Evolutionary conservation across 2,329 filamentous ascomycete species (phyloP).

Genomic region (Chrysoporthe austroafricana): DNA sequence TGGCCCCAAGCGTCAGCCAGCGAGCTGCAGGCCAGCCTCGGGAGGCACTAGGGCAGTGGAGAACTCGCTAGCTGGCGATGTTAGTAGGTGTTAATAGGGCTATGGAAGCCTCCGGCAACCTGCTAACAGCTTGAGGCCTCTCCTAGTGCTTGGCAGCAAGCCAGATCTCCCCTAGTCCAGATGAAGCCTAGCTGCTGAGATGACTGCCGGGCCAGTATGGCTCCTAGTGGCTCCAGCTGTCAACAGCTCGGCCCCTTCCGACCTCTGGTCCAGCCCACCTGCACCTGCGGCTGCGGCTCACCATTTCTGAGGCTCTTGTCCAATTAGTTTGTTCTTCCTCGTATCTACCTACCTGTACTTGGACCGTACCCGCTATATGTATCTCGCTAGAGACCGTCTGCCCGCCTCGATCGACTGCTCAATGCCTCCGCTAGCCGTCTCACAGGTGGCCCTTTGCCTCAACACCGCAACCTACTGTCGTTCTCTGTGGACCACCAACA

Average conservation of each 20-base stretch:
- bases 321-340: neutral
- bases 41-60: neutral
- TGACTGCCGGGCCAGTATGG: neutral
- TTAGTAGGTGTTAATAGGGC: neutral
- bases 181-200: conserved; percentile 11
- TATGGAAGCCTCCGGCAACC: neutral
- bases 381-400: too few species aligned
- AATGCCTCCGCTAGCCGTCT: too few species aligned
- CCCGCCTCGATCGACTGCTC: too few species aligned
- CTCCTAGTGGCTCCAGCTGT: conserved; percentile 2
- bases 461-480: too few species aligned
- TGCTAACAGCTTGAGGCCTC: conserved; percentile 7
- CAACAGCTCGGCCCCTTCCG: conserved; percentile 15
- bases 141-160: neutral
- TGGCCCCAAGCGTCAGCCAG: conserved; percentile 8
- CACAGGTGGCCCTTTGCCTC: too few species aligned
- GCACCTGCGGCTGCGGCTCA: neutral
- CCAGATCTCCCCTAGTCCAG: conserved; percentile 6
- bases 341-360: neutral
- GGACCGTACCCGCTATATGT: neutral
- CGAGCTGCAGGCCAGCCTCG: neutral
- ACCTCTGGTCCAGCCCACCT: neutral
- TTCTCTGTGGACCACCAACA: too few species aligned
- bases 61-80: neutral
- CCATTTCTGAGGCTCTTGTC: conserved; percentile 1